These are phyloP conservation scores for Warburgia ugandensis DNA, from an alignment of 164 flowering plant species.

Conservation along the genomic window DNA sequence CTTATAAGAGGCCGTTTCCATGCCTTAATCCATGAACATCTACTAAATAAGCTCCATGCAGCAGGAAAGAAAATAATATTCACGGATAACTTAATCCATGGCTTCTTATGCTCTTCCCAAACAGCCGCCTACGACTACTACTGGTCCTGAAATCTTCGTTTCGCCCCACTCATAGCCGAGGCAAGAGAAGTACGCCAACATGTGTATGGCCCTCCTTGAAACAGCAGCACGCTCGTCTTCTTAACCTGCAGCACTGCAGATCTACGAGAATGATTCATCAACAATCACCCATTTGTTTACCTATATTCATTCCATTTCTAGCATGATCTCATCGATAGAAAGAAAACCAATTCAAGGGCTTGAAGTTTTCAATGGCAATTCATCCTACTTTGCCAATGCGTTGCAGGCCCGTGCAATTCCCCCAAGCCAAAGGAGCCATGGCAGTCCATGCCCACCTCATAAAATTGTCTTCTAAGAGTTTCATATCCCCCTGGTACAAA, in stretches of 20 bases:
- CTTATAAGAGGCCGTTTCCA: too few species aligned
- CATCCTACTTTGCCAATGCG: not conserved
- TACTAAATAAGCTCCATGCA: too few species aligned
- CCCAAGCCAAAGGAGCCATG: slow-evolving; percentile 6
- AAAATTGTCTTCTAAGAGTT: slow-evolving; percentile 11
- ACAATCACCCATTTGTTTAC: not conserved
- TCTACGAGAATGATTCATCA: not conserved
- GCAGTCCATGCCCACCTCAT: slow-evolving; percentile 18
- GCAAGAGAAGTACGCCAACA: slow-evolving; percentile 7
- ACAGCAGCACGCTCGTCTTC: not conserved
- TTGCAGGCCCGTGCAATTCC: slow-evolving; percentile 6
- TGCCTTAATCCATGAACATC: too few species aligned
- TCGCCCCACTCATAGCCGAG: not conserved
- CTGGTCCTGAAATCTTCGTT: too few species aligned
- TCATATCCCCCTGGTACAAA: slow-evolving; percentile 25
- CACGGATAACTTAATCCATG: too few species aligned
- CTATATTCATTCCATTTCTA: slow-evolving; percentile 6
- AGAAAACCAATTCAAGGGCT: slow-evolving; percentile 8
- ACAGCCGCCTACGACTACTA: too few species aligned
- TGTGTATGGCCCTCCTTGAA: not conserved
- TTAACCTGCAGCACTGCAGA: slow-evolving; percentile 3
- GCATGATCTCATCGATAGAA: not conserved
- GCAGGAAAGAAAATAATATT: too few species aligned
- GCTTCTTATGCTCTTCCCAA: too few species aligned
- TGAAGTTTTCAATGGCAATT: not conserved